Evolutionary conservation across 2,329 filamentous ascomycete genomes (phyloP), one percentile per base, ranked within the genome.

Genomic region (Periconia sp.): DNA sequence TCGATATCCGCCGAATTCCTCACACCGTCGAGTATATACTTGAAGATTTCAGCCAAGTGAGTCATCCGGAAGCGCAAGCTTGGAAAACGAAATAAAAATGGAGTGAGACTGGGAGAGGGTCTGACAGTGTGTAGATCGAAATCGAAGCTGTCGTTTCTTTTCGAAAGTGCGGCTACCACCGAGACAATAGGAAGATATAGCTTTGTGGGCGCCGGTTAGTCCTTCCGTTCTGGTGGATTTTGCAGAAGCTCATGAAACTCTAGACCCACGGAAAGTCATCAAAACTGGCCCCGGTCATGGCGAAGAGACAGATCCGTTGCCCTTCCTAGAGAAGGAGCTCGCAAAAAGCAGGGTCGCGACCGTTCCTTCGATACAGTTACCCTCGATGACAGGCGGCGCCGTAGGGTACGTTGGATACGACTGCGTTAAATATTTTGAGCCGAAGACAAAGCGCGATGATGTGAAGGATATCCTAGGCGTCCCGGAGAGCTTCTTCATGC

Each of bases 401-500:
- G 90, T 99, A 61, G 94, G 94, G 46, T 99, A 97, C 69, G 90
- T 97, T 5, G 92, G 92, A 39, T 99, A 99, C 66, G 94, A 99
- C 69, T 99, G 94, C 70, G 89, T 99, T 61, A 86, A 87, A 65
- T 97, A 97, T 73, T 99, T 99, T 59, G 94, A 99, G 78, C 94
- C 94, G 49, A 95, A 92, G 79, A 97, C 94, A n/a, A 86, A 85
- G 18, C 83, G 91, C 36, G 84, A 89, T 31, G 84, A 89, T 30
- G 84, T 96, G 78, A 87, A 94, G 71, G 94, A 99, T 71, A 81
- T 95, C 21, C 80, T 97, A 16, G 76, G 87, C 47, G 89, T 97
- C 29, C 94, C 94, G 0, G 94, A 99, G 78, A 92, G 89, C 46
- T 78, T 97, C 21, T 97, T 99, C 70, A 97, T 97, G 89, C 80